Base-by-base conservation (phyloP, 202 grass and related monocot species). In the Saccharum hybrid region DNA sequence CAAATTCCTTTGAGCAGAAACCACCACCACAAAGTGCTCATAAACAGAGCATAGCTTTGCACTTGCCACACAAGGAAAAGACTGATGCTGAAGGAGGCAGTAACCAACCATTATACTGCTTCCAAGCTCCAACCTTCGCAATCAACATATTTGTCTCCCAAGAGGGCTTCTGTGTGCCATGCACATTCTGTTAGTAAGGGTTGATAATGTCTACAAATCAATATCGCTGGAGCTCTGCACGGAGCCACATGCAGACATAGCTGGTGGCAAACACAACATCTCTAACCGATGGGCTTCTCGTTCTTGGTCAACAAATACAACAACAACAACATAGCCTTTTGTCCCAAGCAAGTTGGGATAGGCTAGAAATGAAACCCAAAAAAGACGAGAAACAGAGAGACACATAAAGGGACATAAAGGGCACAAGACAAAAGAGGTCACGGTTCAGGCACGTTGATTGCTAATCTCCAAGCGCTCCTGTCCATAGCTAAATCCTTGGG, bases 191-290 rank as follows among this genome's bases (percentile, higher is more conserved):
- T 13, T 18, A 42, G 61, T 23, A 68, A 83, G 63, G 10, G 34
- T 16, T 9, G 48, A 68, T 9, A 23, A 62, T 74, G 59, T 37
- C 16, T 11, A 30, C 34, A 81, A 71, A 7, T 42, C 22, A 61
- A 59, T 19, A n/a, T 42, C 31, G 16, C 23, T 83, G 40, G 56
- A 59, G 54, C 19, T 87, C 43, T 21, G 84, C 64, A 40, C 14
- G 34, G 34, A 36, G 34, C 34, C 34, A 0, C 38, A 40, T 8
- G 6, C 6, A 37, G 21, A 75, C 33, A 52, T 52, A 76, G 28
- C 30, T 71, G 59, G 64, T 63, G 43, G 18, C 77, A 77, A 87
- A 21, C n/a, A 66, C n/a, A 88, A 63, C 69, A 63, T 26, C 65
- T 63, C 30, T 9, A 19, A 79, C 2, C 38, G 16, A 71, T 65